Conservation (phyloP, 2,329 filamentous ascomycete genomes). For the Aureobasidium namibiae region DNA sequence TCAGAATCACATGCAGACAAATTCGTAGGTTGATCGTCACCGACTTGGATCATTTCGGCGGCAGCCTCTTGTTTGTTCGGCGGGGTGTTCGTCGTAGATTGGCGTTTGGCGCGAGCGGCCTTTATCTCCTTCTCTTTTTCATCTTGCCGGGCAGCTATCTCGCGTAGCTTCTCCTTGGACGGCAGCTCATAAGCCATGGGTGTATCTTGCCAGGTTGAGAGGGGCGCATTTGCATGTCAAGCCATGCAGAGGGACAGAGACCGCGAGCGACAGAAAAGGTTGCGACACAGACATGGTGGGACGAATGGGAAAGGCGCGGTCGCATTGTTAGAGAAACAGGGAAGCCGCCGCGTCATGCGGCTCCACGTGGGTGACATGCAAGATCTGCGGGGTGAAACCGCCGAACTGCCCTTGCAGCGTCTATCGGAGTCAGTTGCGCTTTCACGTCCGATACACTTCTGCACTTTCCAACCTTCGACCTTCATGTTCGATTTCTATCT, state of each 20-base stretch:
- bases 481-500: background rate
- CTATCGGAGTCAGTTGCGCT: too few species aligned
- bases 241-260: background rate
- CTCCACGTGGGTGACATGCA: background rate
- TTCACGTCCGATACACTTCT: background rate
- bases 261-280: background rate
- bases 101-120: slow-evolving; percentile 4
- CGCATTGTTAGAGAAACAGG: background rate
- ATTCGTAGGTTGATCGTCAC: slow-evolving; percentile 5
- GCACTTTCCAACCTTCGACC: background rate
- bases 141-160: slow-evolving; percentile 28
- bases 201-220: background rate
- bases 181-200: slow-evolving; percentile 20
- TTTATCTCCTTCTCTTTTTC: slow-evolving; percentile 21
- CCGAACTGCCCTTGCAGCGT: background rate
- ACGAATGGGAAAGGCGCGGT: background rate
- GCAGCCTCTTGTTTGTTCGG: slow-evolving; percentile 21
- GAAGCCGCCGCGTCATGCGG: background rate
- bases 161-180: slow-evolving; percentile 24
- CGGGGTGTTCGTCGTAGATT: background rate
- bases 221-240: background rate
- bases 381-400: background rate
- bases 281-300: background rate
- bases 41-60: slow-evolving; percentile 25
- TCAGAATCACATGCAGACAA: slow-evolving; percentile 22